phyloP scores from a whole-genome alignment of 2,329 filamentous ascomycete species.

The Parastagonospora nodorum region DNA sequence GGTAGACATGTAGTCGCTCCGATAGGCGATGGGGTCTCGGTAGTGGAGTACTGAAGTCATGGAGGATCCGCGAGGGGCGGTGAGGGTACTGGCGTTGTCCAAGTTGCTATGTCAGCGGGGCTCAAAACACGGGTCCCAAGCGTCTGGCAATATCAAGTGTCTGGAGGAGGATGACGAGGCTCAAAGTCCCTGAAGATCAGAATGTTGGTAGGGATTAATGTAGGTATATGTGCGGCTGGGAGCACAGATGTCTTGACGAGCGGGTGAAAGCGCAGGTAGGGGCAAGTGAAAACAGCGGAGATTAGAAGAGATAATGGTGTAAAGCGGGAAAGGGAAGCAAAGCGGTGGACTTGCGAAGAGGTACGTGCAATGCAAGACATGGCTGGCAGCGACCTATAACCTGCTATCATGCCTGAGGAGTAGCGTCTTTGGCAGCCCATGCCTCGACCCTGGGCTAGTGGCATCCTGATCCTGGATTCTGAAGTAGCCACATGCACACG shows the following conservation, averaged over 20 bases:
- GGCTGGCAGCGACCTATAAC: slow-evolving; percentile 45
- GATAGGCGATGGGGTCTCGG: slow-evolving; percentile 45
- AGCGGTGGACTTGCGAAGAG: slow-evolving; percentile 20
- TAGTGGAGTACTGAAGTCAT: slow-evolving; percentile 50
- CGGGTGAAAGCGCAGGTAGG: slow-evolving; percentile 11
- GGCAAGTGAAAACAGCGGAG: slow-evolving; percentile 3
- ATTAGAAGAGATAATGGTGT: slow-evolving; percentile 21
- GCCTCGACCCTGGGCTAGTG: slow-evolving; percentile 31
- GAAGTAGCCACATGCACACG: slow-evolving; percentile 43
- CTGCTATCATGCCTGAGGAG: slow-evolving; percentile 39
- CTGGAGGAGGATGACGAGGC: slow-evolving; percentile 27
- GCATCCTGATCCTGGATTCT: slow-evolving; percentile 35
- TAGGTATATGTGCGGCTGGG: slow-evolving; percentile 27
- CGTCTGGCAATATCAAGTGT: slow-evolving; percentile 27
- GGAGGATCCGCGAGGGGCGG: slow-evolving; percentile 44
- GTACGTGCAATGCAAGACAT: slow-evolving; percentile 30
- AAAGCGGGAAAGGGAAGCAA: slow-evolving; percentile 15
- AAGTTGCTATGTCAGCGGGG: slow-evolving; percentile 41
- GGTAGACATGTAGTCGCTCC: slow-evolving; percentile 47
- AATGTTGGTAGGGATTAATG: slow-evolving; percentile 30
- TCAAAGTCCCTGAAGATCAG: slow-evolving; percentile 27
- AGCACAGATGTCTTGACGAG: slow-evolving; percentile 30
- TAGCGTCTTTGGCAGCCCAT: slow-evolving; percentile 34
- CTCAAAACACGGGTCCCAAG: slow-evolving; percentile 33
- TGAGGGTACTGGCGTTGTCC: slow-evolving; percentile 36